These are phyloP conservation scores for Rhynchospora pubera DNA, from an alignment of 176 grass and related monocot genomes.

Conservation along the genomic window DNA sequence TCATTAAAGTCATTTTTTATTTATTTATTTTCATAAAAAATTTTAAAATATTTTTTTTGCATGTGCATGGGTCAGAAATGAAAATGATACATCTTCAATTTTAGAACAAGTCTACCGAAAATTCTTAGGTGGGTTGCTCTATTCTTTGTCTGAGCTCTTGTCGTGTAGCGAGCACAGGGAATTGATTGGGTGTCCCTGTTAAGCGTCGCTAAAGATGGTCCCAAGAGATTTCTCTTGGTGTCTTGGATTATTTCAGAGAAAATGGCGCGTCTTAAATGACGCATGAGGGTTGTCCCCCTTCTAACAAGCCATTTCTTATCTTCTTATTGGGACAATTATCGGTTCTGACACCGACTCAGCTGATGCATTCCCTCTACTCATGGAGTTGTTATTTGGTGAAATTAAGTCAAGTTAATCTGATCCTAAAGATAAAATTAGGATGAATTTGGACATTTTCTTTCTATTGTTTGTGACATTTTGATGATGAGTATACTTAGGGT, in stretches of 20 bases:
- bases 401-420: neutral
- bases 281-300: slow-evolving; percentile 15
- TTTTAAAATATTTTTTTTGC: too few species aligned
- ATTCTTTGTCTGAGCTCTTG: slow-evolving; percentile 13
- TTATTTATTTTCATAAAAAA: too few species aligned
- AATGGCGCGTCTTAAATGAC: slow-evolving; percentile 22
- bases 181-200: slow-evolving; percentile 9
- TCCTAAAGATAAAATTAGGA: neutral
- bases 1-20: too few species aligned
- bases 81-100: neutral
- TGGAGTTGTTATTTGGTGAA: neutral
- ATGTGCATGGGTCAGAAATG: too few species aligned
- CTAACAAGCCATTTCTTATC: neutral
- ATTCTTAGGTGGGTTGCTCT: neutral
- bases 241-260: slow-evolving; percentile 20
- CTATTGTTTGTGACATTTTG: neutral
- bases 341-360: neutral
- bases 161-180: slow-evolving; percentile 19
- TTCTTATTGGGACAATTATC: slow-evolving; percentile 16
- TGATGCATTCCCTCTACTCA: neutral
- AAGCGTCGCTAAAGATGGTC: slow-evolving; percentile 7
- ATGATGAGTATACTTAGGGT: neutral
- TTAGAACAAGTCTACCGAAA: slow-evolving; percentile 1
- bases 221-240: neutral
- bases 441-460: neutral